Percentiles rank a stretch among this genome's conserved stretches.
phyloP scores from a whole-genome alignment of 1,284 basidiomycete genomes.

The Megacollybia platyphylla region DNA sequence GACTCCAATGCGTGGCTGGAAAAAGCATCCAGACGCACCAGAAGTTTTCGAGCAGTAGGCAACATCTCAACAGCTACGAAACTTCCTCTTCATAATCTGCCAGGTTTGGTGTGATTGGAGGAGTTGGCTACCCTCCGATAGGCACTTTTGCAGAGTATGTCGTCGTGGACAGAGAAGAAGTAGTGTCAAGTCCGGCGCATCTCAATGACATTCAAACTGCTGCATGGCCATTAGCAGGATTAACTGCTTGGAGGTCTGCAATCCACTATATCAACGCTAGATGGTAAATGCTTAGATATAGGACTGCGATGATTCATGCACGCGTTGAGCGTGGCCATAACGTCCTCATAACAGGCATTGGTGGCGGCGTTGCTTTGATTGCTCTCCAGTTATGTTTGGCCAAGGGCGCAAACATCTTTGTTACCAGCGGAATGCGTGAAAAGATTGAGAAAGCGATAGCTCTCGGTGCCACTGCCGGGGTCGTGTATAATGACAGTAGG shows the following conservation, averaged over 20 bases:
- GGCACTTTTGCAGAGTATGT: constrained; percentile 77
- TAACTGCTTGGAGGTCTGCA: constrained; percentile 73
- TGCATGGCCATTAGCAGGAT: constrained; percentile 64
- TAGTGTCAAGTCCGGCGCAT: constrained; percentile 58
- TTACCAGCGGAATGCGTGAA: constrained; percentile 62
- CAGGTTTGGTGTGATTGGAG: constrained; percentile 53
- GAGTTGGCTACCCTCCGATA: constrained; percentile 31
- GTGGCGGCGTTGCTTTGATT: constrained; percentile 74
- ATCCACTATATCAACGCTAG: constrained; percentile 2
- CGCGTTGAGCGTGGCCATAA: constrained; percentile 52
- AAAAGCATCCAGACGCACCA: constrained; percentile 45
- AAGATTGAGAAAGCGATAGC: constrained; percentile 60
- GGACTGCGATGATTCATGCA: constrained; percentile 63
- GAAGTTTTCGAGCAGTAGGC: constrained; percentile 18
- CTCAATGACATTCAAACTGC: constrained; percentile 60
- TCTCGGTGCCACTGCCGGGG: constrained; percentile 71
- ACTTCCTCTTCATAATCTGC: constrained; percentile 4
- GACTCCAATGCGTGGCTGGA: constrained; percentile 68
- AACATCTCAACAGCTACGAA: background rate
- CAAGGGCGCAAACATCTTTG: constrained; percentile 69
- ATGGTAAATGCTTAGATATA: constrained; percentile 15
- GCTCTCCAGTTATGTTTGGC: constrained; percentile 72
- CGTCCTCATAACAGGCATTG: constrained; percentile 69
- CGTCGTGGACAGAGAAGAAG: constrained; percentile 56
- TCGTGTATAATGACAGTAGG: constrained; percentile 59